phyloP scores from a whole-genome alignment of 805 yeast species.

The Kuraishia molischiana region DNA sequence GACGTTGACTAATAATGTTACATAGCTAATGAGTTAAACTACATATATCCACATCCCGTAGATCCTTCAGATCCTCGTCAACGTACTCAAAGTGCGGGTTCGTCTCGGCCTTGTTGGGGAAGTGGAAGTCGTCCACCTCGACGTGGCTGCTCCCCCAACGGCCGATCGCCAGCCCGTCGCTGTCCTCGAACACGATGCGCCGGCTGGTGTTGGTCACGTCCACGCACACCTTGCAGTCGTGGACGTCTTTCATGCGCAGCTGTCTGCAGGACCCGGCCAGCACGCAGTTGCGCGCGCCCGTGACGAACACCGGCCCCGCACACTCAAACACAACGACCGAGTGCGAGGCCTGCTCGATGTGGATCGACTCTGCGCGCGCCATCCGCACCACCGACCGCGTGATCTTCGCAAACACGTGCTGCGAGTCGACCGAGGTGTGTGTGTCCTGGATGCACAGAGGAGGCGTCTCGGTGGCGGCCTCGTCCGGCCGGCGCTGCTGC shows the following conservation, averaged over 20 bases:
- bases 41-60: background rate
- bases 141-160: constrained; percentile 1
- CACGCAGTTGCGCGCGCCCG: background rate
- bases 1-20: constrained; percentile 71
- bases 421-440: too few species aligned
- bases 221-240: background rate
- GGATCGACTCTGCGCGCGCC: too few species aligned
- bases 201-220: background rate
- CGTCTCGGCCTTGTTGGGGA: constrained; percentile 9
- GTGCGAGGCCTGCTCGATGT: background rate
- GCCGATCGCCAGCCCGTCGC: background rate
- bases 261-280: constrained; percentile 1
- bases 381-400: too few species aligned
- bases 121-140: constrained; percentile 18
- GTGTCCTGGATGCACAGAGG: too few species aligned
- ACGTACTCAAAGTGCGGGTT: constrained; percentile 10
- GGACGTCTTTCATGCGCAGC: background rate
- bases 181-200: constrained; percentile 2
- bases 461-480: too few species aligned
- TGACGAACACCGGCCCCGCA: background rate
- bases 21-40: background rate
- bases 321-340: background rate
- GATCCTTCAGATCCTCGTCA: background rate
- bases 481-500: too few species aligned
- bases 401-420: too few species aligned